Conservation (phyloP, 305 asterid species). For the Fraxinus platypoda region DNA sequence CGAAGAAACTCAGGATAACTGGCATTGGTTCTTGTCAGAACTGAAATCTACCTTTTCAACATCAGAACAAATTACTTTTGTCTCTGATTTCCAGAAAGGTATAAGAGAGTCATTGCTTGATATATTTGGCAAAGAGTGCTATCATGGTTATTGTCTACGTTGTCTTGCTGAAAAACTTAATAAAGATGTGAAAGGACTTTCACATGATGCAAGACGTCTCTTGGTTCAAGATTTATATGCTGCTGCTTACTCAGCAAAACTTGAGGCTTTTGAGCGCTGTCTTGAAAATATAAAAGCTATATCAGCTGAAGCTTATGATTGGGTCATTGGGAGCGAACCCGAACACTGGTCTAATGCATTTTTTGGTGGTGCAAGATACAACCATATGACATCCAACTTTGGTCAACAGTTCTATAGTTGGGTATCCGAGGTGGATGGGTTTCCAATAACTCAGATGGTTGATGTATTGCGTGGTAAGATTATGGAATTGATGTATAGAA, state of each 20-base stretch:
- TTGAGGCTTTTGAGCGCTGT: slow-evolving; percentile 61
- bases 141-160: slow-evolving; percentile 86
- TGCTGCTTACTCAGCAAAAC: slow-evolving; percentile 80
- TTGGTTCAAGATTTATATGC: slow-evolving; percentile 90
- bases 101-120: slow-evolving; percentile 62
- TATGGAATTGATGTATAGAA: slow-evolving; percentile 78
- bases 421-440: slow-evolving; percentile 92
- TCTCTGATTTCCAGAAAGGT: slow-evolving; percentile 88
- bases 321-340: slow-evolving; percentile 83
- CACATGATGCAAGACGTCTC: slow-evolving; percentile 97
- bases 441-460: slow-evolving; percentile 96
- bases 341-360: slow-evolving; percentile 90
- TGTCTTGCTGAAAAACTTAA: slow-evolving; percentile 93
- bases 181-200: slow-evolving; percentile 85
- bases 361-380: slow-evolving; percentile 79
- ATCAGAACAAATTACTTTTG: slow-evolving; percentile 76
- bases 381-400: slow-evolving; percentile 83
- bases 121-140: slow-evolving; percentile 77
- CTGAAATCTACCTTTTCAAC: slow-evolving; percentile 74
- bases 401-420: slow-evolving; percentile 86
- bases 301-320: slow-evolving; percentile 85
- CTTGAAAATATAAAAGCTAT: slow-evolving; percentile 86
- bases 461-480: slow-evolving; percentile 89
- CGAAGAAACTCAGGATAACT: slow-evolving; percentile 66
- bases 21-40: slow-evolving; percentile 91